Evolutionary conservation across 768 basidiomycete species (phyloP).

Genomic region (Kwoniella heveanensis): DNA sequence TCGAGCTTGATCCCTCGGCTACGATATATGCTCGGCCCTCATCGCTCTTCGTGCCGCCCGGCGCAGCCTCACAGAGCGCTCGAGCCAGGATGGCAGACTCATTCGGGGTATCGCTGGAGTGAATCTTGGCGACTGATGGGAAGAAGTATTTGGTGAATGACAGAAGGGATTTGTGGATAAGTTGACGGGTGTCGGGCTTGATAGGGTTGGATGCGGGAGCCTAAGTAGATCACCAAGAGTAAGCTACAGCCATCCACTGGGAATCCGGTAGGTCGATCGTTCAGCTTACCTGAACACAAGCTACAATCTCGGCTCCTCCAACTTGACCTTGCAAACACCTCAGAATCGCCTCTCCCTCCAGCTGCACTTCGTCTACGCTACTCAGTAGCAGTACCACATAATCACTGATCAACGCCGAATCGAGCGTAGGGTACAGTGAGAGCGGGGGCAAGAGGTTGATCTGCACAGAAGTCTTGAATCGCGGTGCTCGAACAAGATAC

Average conservation of each 20-base stretch:
- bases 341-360: slow-evolving; percentile 82
- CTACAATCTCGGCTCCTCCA: slow-evolving; percentile 80
- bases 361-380: slow-evolving; percentile 74
- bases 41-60: slow-evolving; percentile 77
- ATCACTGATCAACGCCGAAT: slow-evolving; percentile 83
- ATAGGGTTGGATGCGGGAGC: slow-evolving; percentile 56
- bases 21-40: slow-evolving; percentile 77
- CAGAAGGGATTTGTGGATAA: slow-evolving; percentile 79
- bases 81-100: slow-evolving; percentile 62
- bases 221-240: slow-evolving; percentile 12
- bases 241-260: neutral
- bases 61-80: slow-evolving; percentile 80
- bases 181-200: slow-evolving; percentile 62
- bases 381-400: slow-evolving; percentile 86
- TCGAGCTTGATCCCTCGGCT: slow-evolving; percentile 61
- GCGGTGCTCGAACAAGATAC: slow-evolving; percentile 66
- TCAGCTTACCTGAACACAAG: slow-evolving; percentile 66
- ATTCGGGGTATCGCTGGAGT: slow-evolving; percentile 61
- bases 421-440: slow-evolving; percentile 73
- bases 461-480: slow-evolving; percentile 88
- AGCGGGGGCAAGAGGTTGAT: slow-evolving; percentile 76
- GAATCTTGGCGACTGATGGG: slow-evolving; percentile 74
- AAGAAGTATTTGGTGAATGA: slow-evolving; percentile 96
- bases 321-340: slow-evolving; percentile 80
- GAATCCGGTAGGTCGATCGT: too few species aligned